A percentile compares a stretch with the other conserved stretches of the same genome.
phyloP scores from a whole-genome alignment of 257 asterid species.

The Lithospermum erythrorhizon region DNA sequence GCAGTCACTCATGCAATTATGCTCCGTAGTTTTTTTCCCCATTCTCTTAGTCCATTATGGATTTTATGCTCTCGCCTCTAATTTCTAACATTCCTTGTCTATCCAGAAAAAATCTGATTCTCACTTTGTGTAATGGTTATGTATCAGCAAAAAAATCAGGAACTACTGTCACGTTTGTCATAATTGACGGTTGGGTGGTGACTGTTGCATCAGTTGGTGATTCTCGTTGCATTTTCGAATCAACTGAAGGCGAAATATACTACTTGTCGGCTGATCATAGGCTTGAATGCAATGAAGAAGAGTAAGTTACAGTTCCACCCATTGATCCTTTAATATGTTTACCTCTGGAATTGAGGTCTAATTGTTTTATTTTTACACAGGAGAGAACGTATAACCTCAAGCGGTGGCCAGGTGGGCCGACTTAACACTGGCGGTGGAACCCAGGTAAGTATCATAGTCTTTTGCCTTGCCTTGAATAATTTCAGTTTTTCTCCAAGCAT shows the following conservation, averaged over 20 bases:
- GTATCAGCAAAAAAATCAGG: conserved; percentile 85
- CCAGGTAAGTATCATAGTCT: conserved; percentile 41
- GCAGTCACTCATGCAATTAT: too few relatives aligned
- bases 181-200: conserved; percentile 86
- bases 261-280: conserved; percentile 95
- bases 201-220: conserved; percentile 99
- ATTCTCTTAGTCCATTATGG: neutral
- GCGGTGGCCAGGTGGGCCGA: conserved; percentile 98
- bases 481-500: neutral
- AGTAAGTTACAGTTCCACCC: conserved; percentile 40
- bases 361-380: conserved; percentile 28
- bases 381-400: conserved; percentile 80
- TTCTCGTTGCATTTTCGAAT: conserved; percentile 90
- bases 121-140: conserved; percentile 6
- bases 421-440: conserved; percentile 98
- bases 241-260: conserved; percentile 75
- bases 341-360: conserved; percentile 8
- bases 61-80: neutral
- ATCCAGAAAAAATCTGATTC: neutral
- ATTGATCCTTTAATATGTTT: neutral
- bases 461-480: neutral
- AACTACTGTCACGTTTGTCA: conserved; percentile 90
- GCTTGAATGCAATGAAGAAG: conserved; percentile 91
- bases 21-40: neutral
- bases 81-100: neutral